Conservation (phyloP, 176 grass and related monocot genomes). For the maize (Zea mays) region DNA sequence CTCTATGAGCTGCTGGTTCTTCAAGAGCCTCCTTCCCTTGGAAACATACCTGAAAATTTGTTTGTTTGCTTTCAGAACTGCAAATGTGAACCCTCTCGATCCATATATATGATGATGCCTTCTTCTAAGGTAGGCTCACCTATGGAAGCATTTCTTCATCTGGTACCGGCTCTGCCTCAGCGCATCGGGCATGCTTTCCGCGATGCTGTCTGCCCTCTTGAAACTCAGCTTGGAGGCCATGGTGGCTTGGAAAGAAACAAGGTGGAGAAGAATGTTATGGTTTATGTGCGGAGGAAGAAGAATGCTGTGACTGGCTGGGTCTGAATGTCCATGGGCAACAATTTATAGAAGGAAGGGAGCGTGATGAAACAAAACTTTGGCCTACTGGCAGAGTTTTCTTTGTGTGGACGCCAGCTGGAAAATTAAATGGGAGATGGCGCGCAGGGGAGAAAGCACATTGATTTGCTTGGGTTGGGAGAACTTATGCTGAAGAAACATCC, state of each 20-base stretch:
- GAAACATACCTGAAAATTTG: slow-evolving; percentile 64
- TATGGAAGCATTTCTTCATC: slow-evolving; percentile 91
- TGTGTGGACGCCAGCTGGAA: slow-evolving; percentile 46
- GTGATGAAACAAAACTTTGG: slow-evolving; percentile 29
- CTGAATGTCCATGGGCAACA: slow-evolving; percentile 12
- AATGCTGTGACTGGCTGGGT: slow-evolving; percentile 41
- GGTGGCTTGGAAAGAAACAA: slow-evolving; percentile 2
- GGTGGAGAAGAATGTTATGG: neutral
- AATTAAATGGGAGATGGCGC: slow-evolving; percentile 33
- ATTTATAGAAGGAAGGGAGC: slow-evolving; percentile 65
- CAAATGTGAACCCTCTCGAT: neutral
- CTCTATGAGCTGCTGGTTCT: slow-evolving; percentile 83
- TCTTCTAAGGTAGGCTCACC: slow-evolving; percentile 37
- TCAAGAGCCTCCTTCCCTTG: slow-evolving; percentile 82
- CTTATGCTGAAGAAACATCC: slow-evolving; percentile 64
- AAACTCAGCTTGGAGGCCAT: slow-evolving; percentile 68
- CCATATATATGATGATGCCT: neutral
- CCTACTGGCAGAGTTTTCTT: slow-evolving; percentile 43
- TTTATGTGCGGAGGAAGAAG: neutral
- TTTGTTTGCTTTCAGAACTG: neutral
- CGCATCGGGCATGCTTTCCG: slow-evolving; percentile 85
- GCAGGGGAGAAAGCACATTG: slow-evolving; percentile 65
- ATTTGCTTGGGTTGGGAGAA: slow-evolving; percentile 41
- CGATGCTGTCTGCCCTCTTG: slow-evolving; percentile 81
- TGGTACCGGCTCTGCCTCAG: slow-evolving; percentile 83